These are phyloP conservation scores for Oemleria cerasiformis DNA, from an alignment of 306 rosid genomes.

Conservation along the genomic window DNA sequence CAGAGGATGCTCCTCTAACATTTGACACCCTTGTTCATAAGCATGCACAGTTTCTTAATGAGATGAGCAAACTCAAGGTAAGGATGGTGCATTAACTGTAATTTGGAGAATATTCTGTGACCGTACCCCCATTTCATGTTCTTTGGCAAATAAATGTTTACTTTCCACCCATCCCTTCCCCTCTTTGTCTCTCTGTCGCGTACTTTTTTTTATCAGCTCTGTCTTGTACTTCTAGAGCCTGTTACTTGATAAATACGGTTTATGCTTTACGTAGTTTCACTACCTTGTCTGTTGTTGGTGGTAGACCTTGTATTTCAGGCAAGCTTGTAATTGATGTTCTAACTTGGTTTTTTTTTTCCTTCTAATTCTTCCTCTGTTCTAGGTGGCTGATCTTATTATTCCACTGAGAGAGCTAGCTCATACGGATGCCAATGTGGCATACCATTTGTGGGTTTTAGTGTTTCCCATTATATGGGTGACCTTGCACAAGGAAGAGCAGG, in stretches of 20 bases:
- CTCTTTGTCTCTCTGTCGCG: too few species aligned
- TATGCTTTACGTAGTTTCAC: constrained; percentile 14
- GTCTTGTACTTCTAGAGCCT: too few species aligned
- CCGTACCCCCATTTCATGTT: neutral
- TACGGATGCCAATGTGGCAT: constrained; percentile 95
- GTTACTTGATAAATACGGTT: constrained; percentile 6
- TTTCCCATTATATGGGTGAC: constrained; percentile 99
- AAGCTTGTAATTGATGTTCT: constrained; percentile 5
- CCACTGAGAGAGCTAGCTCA: constrained; percentile 97
- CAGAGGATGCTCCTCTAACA: constrained; percentile 75
- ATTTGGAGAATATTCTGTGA: neutral
- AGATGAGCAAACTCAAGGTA: constrained; percentile 97
- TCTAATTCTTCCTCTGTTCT: constrained; percentile 6
- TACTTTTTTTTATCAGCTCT: neutral
- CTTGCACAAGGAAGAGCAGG: constrained; percentile 92
- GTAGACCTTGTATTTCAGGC: constrained; percentile 1
- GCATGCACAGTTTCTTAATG: constrained; percentile 87
- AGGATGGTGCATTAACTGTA: constrained; percentile 14
- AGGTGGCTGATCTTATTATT: constrained; percentile 89
- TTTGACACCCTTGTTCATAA: constrained; percentile 76
- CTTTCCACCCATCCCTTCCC: too few species aligned
- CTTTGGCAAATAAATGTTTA: too few species aligned
- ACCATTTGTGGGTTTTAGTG: constrained; percentile 98
- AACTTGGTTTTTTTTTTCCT: constrained; percentile 2
- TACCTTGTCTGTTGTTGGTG: constrained; percentile 15